Conservation (phyloP, 768 basidiomycete species). For the Amanita molliuscula region DNA sequence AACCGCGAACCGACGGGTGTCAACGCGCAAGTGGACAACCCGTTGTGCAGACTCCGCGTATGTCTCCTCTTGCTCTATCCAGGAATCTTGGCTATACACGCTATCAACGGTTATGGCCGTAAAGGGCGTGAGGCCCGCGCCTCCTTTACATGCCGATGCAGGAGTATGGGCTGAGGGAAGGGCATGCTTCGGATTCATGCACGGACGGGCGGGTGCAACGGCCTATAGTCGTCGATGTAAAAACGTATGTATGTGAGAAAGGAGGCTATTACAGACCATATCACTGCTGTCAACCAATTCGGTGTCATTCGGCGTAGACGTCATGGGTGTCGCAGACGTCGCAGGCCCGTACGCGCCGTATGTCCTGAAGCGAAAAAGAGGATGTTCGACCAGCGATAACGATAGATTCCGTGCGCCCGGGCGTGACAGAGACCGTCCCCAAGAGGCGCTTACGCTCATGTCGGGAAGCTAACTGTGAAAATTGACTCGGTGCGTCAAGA, state of each 20-base stretch:
- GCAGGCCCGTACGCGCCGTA: background rate
- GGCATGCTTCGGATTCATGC: background rate
- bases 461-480: background rate
- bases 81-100: conserved; percentile 15
- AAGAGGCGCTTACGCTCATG: background rate
- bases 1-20: conserved; percentile 14
- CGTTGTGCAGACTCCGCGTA: background rate
- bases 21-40: conserved; percentile 8
- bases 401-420: conserved; percentile 1
- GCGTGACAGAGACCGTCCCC: background rate
- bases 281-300: background rate
- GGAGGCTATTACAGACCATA: background rate
- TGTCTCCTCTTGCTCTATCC: background rate
- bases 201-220: background rate
- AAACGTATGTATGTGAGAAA: too few species aligned
- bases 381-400: conserved; percentile 5
- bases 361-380: background rate
- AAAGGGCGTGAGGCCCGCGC: conserved; percentile 8
- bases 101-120: conserved; percentile 11
- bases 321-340: background rate
- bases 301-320: background rate
- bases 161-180: background rate
- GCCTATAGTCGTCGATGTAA: background rate
- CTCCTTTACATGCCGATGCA: conserved; percentile 11
- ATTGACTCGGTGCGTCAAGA: background rate